Percentiles rank a stretch among this genome's conserved stretches.
These are phyloP conservation scores for Ganoderma sp. DNA, from an alignment of 1,284 basidiomycete species.

Conservation along the genomic window DNA sequence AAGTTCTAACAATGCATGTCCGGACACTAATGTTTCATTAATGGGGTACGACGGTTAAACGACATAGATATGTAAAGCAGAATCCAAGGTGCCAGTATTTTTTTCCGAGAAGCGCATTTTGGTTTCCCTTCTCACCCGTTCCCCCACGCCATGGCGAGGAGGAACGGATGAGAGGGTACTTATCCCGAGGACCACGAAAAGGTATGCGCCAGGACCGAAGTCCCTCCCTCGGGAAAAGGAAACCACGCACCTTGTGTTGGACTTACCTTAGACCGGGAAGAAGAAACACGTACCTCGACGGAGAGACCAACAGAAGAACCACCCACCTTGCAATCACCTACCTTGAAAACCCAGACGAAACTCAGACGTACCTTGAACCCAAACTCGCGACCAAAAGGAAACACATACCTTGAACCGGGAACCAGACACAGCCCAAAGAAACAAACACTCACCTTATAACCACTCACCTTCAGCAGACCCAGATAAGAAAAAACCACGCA, in stretches of 20 bases:
- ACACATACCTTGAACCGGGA: no score
- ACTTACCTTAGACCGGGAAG: not conserved
- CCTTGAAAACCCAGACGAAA: not conserved
- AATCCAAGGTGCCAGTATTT: not conserved
- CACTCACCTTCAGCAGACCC: not conserved
- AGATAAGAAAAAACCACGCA: not conserved
- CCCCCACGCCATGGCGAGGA: not conserved
- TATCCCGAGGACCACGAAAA: constrained; percentile 9
- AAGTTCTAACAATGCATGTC: not conserved
- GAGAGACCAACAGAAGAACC: not conserved
- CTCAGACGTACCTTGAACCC: no score
- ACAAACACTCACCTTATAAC: not conserved
- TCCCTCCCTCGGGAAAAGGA: constrained; percentile 4
- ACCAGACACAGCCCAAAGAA: not conserved
- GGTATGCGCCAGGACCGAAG: constrained; percentile 5
- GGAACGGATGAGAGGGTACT: not conserved
- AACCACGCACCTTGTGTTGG: not conserved
- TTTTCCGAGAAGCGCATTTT: constrained; percentile 5
- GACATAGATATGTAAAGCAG: not conserved
- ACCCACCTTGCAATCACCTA: not conserved
- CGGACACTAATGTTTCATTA: not conserved
- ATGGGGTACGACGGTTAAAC: not conserved
- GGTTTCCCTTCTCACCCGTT: not conserved
- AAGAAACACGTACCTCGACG: not conserved
- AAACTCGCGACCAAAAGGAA: no score